Conservation (phyloP, 768 basidiomycete genomes). For the Tricholomella constricta region DNA sequence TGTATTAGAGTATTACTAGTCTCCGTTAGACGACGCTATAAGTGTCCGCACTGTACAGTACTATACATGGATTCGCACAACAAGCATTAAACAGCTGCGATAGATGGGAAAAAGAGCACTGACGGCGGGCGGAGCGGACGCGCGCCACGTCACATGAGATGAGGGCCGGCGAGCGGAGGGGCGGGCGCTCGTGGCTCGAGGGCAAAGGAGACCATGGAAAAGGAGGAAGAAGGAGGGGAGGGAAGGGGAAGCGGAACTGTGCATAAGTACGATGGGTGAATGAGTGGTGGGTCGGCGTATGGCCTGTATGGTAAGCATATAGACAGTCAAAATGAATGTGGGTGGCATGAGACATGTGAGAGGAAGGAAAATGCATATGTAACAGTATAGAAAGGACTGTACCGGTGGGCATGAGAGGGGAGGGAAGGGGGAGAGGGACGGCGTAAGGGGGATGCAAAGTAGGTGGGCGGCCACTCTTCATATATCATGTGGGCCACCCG, state of each 20-base stretch:
- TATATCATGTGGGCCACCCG: slow-evolving; percentile 77
- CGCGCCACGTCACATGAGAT: neutral
- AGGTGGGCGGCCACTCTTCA: too few relatives aligned
- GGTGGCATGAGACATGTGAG: slow-evolving; percentile 14
- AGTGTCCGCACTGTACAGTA: slow-evolving; percentile 32
- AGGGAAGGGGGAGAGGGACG: neutral
- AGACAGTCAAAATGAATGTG: slow-evolving; percentile 12
- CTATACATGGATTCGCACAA: slow-evolving; percentile 29
- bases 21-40: slow-evolving; percentile 23
- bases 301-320: slow-evolving; percentile 12
- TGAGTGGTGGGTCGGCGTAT: slow-evolving; percentile 11
- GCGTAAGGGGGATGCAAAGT: too few relatives aligned
- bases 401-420: neutral
- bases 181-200: too few relatives aligned
- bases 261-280: slow-evolving; percentile 12
- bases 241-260: too few relatives aligned
- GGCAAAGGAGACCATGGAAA: neutral
- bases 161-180: neutral
- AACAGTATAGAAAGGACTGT: neutral
- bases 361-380: slow-evolving; percentile 14
- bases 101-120: slow-evolving; percentile 15
- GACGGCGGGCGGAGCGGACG: slow-evolving; percentile 7
- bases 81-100: slow-evolving; percentile 14
- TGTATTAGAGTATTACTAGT: slow-evolving; percentile 24
- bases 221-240: neutral